Conservation (phyloP, 2,329 filamentous ascomycete genomes). For the Pseudogymnoascus sp. region DNA sequence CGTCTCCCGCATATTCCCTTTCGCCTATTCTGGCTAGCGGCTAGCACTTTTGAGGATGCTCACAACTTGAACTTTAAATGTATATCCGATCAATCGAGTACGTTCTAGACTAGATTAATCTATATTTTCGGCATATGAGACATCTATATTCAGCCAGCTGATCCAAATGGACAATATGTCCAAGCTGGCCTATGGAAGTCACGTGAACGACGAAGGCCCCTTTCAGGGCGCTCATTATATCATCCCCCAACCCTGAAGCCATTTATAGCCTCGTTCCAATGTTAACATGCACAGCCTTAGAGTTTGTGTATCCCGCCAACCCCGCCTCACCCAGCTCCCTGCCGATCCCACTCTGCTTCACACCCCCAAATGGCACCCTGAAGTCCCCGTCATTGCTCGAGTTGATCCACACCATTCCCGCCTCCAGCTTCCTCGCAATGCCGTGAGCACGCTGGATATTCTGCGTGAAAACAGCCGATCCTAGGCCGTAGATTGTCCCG, state of each 20-base stretch:
- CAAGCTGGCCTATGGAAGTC: background rate
- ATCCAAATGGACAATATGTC: background rate
- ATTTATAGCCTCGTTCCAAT: conserved; percentile 24
- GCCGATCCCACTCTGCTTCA: conserved; percentile 54
- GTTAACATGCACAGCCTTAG: conserved; percentile 35
- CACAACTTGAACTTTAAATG: background rate
- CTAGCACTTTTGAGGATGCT: background rate
- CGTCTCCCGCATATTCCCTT: background rate
- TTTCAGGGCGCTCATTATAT: background rate
- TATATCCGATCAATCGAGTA: background rate
- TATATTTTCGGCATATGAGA: background rate
- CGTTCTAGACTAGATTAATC: background rate
- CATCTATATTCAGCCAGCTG: background rate
- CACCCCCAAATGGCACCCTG: conserved; percentile 48
- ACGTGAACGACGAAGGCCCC: background rate
- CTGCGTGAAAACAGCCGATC: conserved; percentile 49
- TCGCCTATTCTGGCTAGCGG: background rate
- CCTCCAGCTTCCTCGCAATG: conserved; percentile 45
- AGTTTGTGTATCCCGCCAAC: conserved; percentile 35
- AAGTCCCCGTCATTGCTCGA: conserved; percentile 34
- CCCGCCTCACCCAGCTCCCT: conserved; percentile 41
- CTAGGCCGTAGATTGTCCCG: conserved; percentile 48
- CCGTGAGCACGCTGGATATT: conserved; percentile 40
- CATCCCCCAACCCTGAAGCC: background rate
- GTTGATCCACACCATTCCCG: conserved; percentile 45